These are phyloP conservation scores for Penicillium olsonii DNA, from an alignment of 2,329 filamentous ascomycete genomes.

Conservation along the genomic window DNA sequence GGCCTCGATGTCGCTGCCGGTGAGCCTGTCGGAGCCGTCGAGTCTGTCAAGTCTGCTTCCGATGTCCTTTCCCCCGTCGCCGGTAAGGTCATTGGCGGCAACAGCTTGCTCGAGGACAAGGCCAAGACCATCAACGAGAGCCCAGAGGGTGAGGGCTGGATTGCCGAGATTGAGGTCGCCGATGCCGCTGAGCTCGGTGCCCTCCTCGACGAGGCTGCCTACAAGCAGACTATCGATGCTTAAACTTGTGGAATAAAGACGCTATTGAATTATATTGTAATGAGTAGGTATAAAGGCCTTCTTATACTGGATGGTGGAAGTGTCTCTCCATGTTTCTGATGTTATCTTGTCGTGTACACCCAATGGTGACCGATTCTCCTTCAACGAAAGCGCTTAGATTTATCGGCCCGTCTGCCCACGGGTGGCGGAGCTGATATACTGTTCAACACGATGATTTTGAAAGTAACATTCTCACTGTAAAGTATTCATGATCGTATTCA, in stretches of 20 bases:
- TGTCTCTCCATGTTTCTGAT: slow-evolving; percentile 6
- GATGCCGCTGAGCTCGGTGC: slow-evolving; percentile 70
- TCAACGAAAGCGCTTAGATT: slow-evolving; percentile 27
- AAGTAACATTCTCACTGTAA: neutral
- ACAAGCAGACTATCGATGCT: slow-evolving; percentile 70
- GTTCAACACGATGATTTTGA: slow-evolving; percentile 22
- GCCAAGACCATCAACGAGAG: slow-evolving; percentile 86
- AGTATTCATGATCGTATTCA: neutral
- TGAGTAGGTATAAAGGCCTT: slow-evolving; percentile 11
- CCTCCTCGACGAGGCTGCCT: slow-evolving; percentile 76
- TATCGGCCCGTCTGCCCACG: slow-evolving; percentile 13
- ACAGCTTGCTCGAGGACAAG: slow-evolving; percentile 76
- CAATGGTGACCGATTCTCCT: slow-evolving; percentile 20
- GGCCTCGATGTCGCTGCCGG: slow-evolving; percentile 70
- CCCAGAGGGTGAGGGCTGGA: slow-evolving; percentile 89
- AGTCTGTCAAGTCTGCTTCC: slow-evolving; percentile 97
- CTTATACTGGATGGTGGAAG: neutral
- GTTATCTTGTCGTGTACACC: slow-evolving; percentile 8
- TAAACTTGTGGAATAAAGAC: slow-evolving; percentile 35
- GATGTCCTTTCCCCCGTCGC: slow-evolving; percentile 89
- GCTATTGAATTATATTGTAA: slow-evolving; percentile 7
- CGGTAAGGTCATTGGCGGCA: slow-evolving; percentile 74
- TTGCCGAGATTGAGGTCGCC: slow-evolving; percentile 79
- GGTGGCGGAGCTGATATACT: slow-evolving; percentile 14
- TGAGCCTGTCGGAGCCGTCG: slow-evolving; percentile 89